Evolutionary conservation across 1,139 yeast species (phyloP).

Genomic region (Schizosaccharomyces versatilis): DNA sequence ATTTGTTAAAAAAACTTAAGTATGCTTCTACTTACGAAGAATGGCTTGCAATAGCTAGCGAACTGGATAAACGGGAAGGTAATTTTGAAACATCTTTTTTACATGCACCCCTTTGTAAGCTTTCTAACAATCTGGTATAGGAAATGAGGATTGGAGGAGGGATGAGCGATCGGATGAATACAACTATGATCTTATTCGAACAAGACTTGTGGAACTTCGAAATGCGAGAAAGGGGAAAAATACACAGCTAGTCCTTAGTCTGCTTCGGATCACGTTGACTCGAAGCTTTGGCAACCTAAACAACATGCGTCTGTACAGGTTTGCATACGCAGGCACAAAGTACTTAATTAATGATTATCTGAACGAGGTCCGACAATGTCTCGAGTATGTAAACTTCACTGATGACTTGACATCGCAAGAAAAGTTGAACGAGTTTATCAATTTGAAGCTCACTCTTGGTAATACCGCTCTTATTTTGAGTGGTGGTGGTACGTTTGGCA

Average conservation of each 20-base stretch:
- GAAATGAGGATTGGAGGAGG: slow-evolving; percentile 48
- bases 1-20: slow-evolving; percentile 6
- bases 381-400: slow-evolving; percentile 26
- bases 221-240: slow-evolving; percentile 38
- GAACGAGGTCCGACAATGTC: slow-evolving; percentile 45
- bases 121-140: neutral
- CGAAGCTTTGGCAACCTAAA: slow-evolving; percentile 80
- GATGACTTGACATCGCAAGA: slow-evolving; percentile 16
- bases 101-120: neutral
- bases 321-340: slow-evolving; percentile 74
- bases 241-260: slow-evolving; percentile 38
- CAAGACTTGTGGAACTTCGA: slow-evolving; percentile 35
- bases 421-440: slow-evolving; percentile 60
- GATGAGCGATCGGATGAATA: slow-evolving; percentile 38
- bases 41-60: slow-evolving; percentile 45
- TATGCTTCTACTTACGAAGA: slow-evolving; percentile 36
- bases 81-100: neutral
- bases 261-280: slow-evolving; percentile 65
- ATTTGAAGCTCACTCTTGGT: slow-evolving; percentile 79
- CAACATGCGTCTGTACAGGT: slow-evolving; percentile 51
- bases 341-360: slow-evolving; percentile 60
- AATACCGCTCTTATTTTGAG: slow-evolving; percentile 77
- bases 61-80: slow-evolving; percentile 42
- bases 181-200: slow-evolving; percentile 41
- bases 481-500: slow-evolving; percentile 90